Evolutionary conservation across 2,329 filamentous ascomycete species (phyloP), one percentile per base, ranked within the genome.

Genomic region (Coniochaeta ligniaria): DNA sequence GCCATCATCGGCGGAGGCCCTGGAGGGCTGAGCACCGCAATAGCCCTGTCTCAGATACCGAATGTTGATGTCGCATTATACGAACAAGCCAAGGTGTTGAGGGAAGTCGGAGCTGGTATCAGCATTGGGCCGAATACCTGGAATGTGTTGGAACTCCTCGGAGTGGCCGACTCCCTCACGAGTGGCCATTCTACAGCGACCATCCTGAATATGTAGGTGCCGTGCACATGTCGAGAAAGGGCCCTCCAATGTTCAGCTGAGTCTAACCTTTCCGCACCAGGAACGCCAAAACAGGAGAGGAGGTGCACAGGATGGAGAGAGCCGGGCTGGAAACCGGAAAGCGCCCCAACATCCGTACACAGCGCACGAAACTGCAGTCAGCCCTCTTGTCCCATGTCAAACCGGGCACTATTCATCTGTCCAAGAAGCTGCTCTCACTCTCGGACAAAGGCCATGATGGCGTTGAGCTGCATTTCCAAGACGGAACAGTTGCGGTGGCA

Each of bases 51-150:
- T 0, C 65, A 71, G 43, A 64, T 79, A 2, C 72, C 75, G 0
- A 73, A 77, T 41, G 67, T 81, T 9, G 66, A 76, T 20, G 72
- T 78, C 3, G 73, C 67, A 0, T 63, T 81, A 1, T 81, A 78
- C 58, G 79, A 81, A 61, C 73, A 80, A 60, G 76, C 76, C 1
- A 70, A 63, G 7, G 68, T 75, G 20, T 66, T 81, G n/a, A 68
- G 76, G 35, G 78, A 81, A 63, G 74, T 79, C 6, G 78, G 79
- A 0, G 78, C 78, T 0, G 79, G 78, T 0, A 79, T 81, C 60
- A 75, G 72, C 54, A 75, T 81, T 17, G 73, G 74, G 1, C 69
- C 73, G 8, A 80, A 81, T 64, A 74, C 74, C 16, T 81, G 78
- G 79, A 77, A 73, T 52, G 75, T 80, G 6, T 66, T 82, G 17